Evolutionary conservation across 208 protist species (phyloP).

Genomic region (Trypanosoma rangeli): DNA sequence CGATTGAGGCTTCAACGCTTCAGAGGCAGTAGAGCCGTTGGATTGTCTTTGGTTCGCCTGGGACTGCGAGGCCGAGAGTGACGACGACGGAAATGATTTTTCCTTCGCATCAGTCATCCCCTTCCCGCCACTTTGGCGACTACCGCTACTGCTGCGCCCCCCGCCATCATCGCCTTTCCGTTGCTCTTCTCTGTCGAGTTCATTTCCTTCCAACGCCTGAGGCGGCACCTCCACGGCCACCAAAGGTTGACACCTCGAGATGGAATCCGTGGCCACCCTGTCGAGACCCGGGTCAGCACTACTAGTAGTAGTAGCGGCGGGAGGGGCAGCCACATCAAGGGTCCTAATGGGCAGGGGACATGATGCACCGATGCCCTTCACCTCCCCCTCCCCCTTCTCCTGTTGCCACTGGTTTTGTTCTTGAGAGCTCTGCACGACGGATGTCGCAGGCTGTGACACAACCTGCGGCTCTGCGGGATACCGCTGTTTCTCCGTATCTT

Average conservation of each 20-base stretch:
- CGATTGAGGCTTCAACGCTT: neutral
- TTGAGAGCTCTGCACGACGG: neutral
- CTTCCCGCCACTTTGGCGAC: neutral
- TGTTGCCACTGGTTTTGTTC: conserved; percentile 2
- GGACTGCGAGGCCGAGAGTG: neutral
- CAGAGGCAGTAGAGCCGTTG: neutral
- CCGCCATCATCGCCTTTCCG: neutral
- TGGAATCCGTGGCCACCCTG: neutral
- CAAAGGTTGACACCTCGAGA: no score
- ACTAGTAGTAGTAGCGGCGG: neutral
- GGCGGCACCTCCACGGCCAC: neutral
- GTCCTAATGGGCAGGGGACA: neutral
- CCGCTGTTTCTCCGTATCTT: neutral
- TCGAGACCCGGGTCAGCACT: neutral
- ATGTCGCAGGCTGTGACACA: neutral
- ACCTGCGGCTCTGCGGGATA: neutral
- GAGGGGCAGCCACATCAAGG: neutral
- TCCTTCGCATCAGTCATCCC: neutral
- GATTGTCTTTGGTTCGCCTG: neutral
- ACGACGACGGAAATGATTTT: conserved; percentile 11
- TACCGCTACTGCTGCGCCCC: neutral
- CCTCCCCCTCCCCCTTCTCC: neutral
- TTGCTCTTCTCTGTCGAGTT: neutral
- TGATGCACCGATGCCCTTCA: neutral
- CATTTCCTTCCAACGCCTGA: neutral